These are phyloP conservation scores for Testicularia cyperi DNA, from an alignment of 1,284 basidiomycete species.

Conservation along the genomic window DNA sequence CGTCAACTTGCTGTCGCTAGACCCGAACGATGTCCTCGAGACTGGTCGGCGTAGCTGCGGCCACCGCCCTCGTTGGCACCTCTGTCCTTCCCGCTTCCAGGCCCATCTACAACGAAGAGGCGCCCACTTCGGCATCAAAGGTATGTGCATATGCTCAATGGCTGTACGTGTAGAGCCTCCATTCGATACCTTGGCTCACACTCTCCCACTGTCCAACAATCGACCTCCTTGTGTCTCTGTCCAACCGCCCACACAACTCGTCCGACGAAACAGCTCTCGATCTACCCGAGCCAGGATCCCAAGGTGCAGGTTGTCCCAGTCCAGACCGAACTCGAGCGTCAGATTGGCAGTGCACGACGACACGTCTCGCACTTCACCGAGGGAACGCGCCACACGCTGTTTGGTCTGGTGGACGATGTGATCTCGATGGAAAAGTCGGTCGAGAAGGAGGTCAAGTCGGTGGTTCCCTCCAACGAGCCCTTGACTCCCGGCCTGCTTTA, in stretches of 20 bases:
- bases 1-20: not conserved
- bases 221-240: not conserved
- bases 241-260: not conserved
- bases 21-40: constrained; percentile 16
- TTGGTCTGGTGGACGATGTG: constrained; percentile 37
- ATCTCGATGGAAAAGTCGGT: constrained; percentile 51
- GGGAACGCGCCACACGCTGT: constrained; percentile 21
- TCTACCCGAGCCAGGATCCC: constrained; percentile 42
- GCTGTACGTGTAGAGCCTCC: no score
- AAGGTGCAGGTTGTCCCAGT: constrained; percentile 37
- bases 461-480: constrained; percentile 75
- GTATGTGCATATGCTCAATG: no score
- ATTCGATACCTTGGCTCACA: not conserved
- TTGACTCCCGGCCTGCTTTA: constrained; percentile 72
- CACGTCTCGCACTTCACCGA: constrained; percentile 25
- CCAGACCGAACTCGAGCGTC: constrained; percentile 50
- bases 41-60: constrained; percentile 11
- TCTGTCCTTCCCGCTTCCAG: constrained; percentile 14
- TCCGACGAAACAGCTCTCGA: constrained; percentile 23
- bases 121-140: constrained; percentile 15
- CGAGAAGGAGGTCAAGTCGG: constrained; percentile 70
- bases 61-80: constrained; percentile 12
- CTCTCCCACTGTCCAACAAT: not conserved
- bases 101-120: constrained; percentile 26
- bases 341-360: constrained; percentile 41